Base-by-base conservation (phyloP, 2,329 filamentous ascomycete genomes). In the Rugonectria rugulosa region DNA sequence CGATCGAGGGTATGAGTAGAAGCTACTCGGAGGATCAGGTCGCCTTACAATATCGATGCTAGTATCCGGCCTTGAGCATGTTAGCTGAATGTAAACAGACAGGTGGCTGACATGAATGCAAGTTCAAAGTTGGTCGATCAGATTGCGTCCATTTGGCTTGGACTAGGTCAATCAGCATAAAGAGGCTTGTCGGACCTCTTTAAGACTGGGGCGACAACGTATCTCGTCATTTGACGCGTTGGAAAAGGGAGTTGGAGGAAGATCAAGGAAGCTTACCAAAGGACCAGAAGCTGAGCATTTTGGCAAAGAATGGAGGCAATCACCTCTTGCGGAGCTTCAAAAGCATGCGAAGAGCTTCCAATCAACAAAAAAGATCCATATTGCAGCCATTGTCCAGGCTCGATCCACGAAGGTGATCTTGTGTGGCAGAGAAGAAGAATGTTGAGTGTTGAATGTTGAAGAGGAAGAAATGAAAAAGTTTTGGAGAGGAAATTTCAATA, bases 131-230 rank as follows among this genome's bases (percentile, higher is more conserved):
- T 55, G 45, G 48, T 62, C 60, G 60, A 72, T 81, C 79, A 81
- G 79, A 51, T 70, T 64, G 70, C 68, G 79, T 83, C 80, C 79
- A 75, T 81, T 83, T 84, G 81, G 81, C 78, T 75, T 75, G 79
- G 80, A 83, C 80, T 64, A 66, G 76, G 81, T 80, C 77, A 74
- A 70, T 79, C 77, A 78, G 73, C 77, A 79, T 66, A 62, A 32
- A 60, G 72, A 78, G 73, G 75, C 73, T 77, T 76, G 74, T 77
- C 74, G 73, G 43, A 75, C 76, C 76, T 77, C 72, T 70, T 32
- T 79, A 72, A 78, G 77, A 71, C 77, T 79, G 77, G 77, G 77
- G 77, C 77, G 77, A 79, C 77, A 79, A 77, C 76, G 68, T 71
- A 72, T 72, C 65, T 79, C 77, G 75, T 79, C 76, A 78, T 72